phyloP scores from a whole-genome alignment of 192 early-diverging fungal species.

The Podila epigama region DNA sequence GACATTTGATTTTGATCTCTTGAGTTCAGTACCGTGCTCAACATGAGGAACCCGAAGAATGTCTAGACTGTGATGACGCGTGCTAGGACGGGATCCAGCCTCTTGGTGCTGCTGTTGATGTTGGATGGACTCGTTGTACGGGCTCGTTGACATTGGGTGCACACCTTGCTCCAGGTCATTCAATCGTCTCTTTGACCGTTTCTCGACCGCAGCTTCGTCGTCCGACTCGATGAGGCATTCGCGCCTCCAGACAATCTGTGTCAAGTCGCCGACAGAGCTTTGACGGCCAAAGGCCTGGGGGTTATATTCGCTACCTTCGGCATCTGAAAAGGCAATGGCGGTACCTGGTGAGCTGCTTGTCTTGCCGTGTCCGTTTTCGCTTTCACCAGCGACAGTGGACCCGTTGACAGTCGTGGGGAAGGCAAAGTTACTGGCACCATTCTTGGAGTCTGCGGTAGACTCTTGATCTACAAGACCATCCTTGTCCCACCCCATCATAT shows the following conservation, averaged over 20 bases:
- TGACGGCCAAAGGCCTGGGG: not conserved
- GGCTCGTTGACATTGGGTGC: conserved; percentile 8
- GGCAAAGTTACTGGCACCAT: not conserved
- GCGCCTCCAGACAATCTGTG: conserved; percentile 46
- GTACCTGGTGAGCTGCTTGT: not conserved
- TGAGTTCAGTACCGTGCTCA: conserved; percentile 1
- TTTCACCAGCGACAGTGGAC: conserved; percentile 21
- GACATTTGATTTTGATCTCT: not conserved
- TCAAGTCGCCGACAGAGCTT: conserved; percentile 30
- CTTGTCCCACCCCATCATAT: conserved; percentile 38
- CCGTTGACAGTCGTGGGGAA: conserved; percentile 11
- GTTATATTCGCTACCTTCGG: conserved; percentile 28
- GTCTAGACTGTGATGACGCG: conserved; percentile 11
- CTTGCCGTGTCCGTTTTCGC: not conserved
- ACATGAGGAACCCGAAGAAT: not conserved
- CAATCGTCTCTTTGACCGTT: not conserved
- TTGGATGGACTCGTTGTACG: not conserved
- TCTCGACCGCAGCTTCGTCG: conserved; percentile 1
- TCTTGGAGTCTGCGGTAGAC: not conserved
- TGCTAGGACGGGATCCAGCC: not conserved
- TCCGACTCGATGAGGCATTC: conserved; percentile 35
- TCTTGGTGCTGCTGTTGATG: not conserved
- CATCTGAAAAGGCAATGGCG: conserved; percentile 11
- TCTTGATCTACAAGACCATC: conserved; percentile 34
- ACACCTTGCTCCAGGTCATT: not conserved